Conservation (phyloP, 2,329 filamentous ascomycete genomes). For the Colletotrichum trifolii region DNA sequence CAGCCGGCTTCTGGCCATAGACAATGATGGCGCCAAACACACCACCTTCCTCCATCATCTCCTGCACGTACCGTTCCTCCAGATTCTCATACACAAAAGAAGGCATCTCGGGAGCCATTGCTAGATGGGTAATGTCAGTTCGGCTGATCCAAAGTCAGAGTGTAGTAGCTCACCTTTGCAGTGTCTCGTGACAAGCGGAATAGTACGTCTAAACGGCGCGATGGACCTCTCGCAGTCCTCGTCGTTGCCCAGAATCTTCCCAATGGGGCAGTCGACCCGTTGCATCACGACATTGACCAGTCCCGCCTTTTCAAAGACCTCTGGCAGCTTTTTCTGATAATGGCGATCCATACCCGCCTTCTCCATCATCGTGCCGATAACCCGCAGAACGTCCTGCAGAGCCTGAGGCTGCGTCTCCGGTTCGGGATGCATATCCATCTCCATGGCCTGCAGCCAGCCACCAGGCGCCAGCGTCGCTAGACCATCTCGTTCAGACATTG, state of each 20-base stretch:
- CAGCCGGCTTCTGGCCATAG: background rate
- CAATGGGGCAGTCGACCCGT: conserved; percentile 14
- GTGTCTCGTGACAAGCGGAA: background rate
- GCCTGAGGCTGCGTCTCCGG: conserved; percentile 3
- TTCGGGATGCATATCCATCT: conserved; percentile 1
- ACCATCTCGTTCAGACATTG: too few relatives aligned
- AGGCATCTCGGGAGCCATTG: conserved; percentile 7
- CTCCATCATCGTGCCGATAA: conserved; percentile 22
- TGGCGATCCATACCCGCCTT: conserved; percentile 17
- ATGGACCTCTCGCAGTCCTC: conserved; percentile 4
- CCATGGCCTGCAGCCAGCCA: conserved; percentile 35
- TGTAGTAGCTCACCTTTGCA: background rate
- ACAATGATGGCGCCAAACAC: background rate
- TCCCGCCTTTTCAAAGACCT: conserved; percentile 19
- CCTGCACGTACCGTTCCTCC: conserved; percentile 22
- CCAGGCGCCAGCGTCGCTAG: conserved; percentile 30
- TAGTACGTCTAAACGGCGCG: conserved; percentile 8
- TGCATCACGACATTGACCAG: conserved; percentile 19
- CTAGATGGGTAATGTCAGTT: background rate
- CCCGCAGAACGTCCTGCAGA: conserved; percentile 11
- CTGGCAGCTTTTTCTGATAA: conserved; percentile 8
- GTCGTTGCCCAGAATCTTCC: conserved; percentile 10
- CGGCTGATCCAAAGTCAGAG: too few relatives aligned
- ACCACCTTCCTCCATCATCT: conserved; percentile 29
- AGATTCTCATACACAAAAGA: conserved; percentile 2